Base-by-base conservation (phyloP, 371 early-diverging fungal genomes). In the Mortierella sp. region DNA sequence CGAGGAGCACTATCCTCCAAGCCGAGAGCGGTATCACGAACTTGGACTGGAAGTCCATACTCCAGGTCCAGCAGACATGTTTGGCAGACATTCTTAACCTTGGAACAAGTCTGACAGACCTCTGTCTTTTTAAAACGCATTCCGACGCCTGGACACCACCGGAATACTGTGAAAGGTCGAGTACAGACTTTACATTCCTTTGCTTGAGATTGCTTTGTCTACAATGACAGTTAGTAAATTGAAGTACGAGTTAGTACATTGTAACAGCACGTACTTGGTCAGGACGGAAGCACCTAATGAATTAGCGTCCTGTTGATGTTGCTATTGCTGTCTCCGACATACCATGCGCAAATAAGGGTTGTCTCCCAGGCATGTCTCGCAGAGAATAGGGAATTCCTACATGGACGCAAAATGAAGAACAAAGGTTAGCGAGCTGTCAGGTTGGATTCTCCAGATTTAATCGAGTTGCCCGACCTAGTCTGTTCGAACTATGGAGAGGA, bases 291-390 rank as follows among this genome's bases (percentile, higher is more conserved):
- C 51, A n/a, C 28, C n/a, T n/a, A 58, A 58, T 12, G 1, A 20
- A 16, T 18, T 32, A 58, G 58, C 26, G 14, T 58, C 30, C 24
- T 30, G 58, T 57, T 11, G 30, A 32, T 30, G 30, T 60, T 30
- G 24, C 16, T 16, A 74, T 30, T 43, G 22, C 35, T 11, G 37
- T 18, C 51, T 28, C 24, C n/a, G 32, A 64, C 64, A 66, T 90
- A 93, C 93, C 99, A 99, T 98, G 70, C 98, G 95, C 64, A 99
- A 93, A 81, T 98, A 98, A 24, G 99, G 98, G 83, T 98, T 99
- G 66, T 94, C 94, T 45, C 99, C 99, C 35, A 99, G 87, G 84
- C 99, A 99, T 39, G 97, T 95, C 84, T 98, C 98, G 88, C 99
- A 99, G 12, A 96, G 88, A 70, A 95, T 94, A 24, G 96, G 96